Percentiles rank a stretch among this genome's conserved stretches.
Conservation (phyloP, 2,329 filamentous ascomycete genomes). For the Diaporthe sp. region DNA sequence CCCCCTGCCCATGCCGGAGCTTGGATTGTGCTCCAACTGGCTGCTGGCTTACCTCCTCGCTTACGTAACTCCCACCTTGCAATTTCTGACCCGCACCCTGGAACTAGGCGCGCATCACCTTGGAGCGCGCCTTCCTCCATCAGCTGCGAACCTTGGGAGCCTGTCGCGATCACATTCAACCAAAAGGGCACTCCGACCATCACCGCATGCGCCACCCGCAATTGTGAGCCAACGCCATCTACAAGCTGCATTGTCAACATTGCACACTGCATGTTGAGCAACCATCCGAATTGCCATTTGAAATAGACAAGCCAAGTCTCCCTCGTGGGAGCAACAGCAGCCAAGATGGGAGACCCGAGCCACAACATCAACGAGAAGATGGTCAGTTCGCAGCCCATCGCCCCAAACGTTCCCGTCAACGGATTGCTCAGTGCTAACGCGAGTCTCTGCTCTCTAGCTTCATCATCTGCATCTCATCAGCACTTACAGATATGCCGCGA, state of each 20-base stretch:
- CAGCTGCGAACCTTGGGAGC: constrained; percentile 23
- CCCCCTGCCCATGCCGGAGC: neutral
- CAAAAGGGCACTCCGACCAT: constrained; percentile 20
- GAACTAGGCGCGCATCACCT: constrained; percentile 14
- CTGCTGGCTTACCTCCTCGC: neutral
- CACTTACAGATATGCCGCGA: constrained; percentile 82
- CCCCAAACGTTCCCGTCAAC: neutral
- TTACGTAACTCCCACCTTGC: constrained; percentile 35
- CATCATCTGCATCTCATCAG: constrained; percentile 93
- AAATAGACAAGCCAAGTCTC: constrained; percentile 19
- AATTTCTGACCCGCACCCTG: constrained; percentile 30
- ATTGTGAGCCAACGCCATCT: constrained; percentile 27
- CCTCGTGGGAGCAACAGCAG: constrained; percentile 27
- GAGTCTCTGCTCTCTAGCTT: constrained; percentile 65
- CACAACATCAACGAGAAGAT: constrained; percentile 51
- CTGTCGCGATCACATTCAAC: constrained; percentile 29
- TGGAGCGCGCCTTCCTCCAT: constrained; percentile 32
- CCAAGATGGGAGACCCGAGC: constrained; percentile 50
- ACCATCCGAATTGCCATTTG: constrained; percentile 1
- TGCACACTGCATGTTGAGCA: neutral
- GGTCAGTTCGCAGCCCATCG: constrained; percentile 32
- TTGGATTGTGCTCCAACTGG: neutral
- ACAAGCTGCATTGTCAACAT: constrained; percentile 1
- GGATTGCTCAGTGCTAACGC: constrained; percentile 51
- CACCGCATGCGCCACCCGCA: constrained; percentile 37